Base-by-base conservation (phyloP, 2,329 filamentous ascomycete species). In the Penicillium sp. region DNA sequence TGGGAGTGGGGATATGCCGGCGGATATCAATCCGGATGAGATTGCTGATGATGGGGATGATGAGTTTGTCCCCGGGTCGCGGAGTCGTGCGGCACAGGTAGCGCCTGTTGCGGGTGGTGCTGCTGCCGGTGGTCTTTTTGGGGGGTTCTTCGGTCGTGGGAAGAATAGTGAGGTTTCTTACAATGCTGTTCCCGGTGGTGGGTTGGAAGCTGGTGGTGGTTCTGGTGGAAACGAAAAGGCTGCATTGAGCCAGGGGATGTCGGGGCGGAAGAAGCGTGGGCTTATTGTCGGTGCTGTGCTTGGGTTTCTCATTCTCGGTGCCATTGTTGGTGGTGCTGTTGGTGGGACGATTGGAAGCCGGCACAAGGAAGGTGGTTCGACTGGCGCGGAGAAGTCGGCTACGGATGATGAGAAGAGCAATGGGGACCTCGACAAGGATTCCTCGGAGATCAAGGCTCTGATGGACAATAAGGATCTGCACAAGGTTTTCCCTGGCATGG, bases 401-500 rank as follows among this genome's bases (percentile, higher is more conserved):
- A 61, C 64, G 3, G 68, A 75, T n/a, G 84, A 90, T 56, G 57
- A 65, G 0, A 60, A 68, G 9, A 64, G 71, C 38, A 85, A 85
- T 51, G 80, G 82, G 28, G 84, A 90, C 47, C 75, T 95, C 5
- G 67, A 73, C 62, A 80, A 81, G 61, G 69, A 90, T 61, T 93
- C 86, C 6, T 51, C 67, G 1, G 84, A 94, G 65, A 93, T 95
- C 66, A 75, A 93, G 68, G 72, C 73, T 3, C 72, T 96, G 10
- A 72, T 95, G 71, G 82, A 84, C 68, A 95, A 95, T 64, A 60
- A 72, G 0, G 68, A 88, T 47, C 73, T 96, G 15, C 87, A 95
- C 73, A 93, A 87, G 63, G 87, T 96, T 2, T 96, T 96, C 62
- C 85, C 88, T 0, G 90, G 88, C 16, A 85, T 96, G 67, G 90